A percentile compares a stretch with the other conserved stretches of the same genome.
These are phyloP conservation scores for Phytopythium mirpurense DNA, from an alignment of 352 stramenopile species.

Conservation along the genomic window DNA sequence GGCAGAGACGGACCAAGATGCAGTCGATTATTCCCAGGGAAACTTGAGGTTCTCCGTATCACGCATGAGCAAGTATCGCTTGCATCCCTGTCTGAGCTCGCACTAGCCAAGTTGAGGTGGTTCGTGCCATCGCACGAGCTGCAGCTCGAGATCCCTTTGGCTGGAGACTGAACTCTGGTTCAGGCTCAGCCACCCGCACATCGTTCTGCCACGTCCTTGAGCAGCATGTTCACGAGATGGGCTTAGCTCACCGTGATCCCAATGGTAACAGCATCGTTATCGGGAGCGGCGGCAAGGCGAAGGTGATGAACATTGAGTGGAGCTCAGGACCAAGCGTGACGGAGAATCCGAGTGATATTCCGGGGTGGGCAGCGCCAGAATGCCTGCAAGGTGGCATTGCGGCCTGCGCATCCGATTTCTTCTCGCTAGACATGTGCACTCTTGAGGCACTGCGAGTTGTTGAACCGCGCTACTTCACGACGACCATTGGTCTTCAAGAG, in stretches of 20 bases:
- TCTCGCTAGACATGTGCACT: constrained; percentile 14
- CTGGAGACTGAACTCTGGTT: constrained; percentile 1
- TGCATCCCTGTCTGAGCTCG: too few relatives aligned
- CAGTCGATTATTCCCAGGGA: not conserved
- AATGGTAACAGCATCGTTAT: constrained; percentile 33
- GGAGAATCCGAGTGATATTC: too few relatives aligned
- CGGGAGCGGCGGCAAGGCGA: constrained; percentile 15
- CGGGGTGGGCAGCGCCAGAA: constrained; percentile 14
- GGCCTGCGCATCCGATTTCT: constrained; percentile 13
- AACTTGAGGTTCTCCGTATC: too few relatives aligned
- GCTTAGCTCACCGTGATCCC: constrained; percentile 28
- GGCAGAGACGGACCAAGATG: not conserved
- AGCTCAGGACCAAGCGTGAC: constrained; percentile 3
- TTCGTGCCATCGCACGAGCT: constrained; percentile 1
- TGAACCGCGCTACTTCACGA: not conserved
- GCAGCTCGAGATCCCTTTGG: not conserved
- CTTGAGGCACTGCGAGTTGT: constrained; percentile 9
- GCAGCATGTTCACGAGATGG: constrained; percentile 22
- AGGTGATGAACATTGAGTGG: constrained; percentile 24
- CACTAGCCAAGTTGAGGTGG: not conserved
- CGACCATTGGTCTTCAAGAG: not conserved
- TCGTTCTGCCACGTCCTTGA: not conserved
- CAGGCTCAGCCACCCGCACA: not conserved
- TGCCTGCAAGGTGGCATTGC: constrained; percentile 3
- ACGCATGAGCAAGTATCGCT: not conserved